Percentiles rank a stretch among this genome's conserved stretches.
Conservation (phyloP, 225 moss, liverwort and hornwort species). For the Bryum argenteum region DNA sequence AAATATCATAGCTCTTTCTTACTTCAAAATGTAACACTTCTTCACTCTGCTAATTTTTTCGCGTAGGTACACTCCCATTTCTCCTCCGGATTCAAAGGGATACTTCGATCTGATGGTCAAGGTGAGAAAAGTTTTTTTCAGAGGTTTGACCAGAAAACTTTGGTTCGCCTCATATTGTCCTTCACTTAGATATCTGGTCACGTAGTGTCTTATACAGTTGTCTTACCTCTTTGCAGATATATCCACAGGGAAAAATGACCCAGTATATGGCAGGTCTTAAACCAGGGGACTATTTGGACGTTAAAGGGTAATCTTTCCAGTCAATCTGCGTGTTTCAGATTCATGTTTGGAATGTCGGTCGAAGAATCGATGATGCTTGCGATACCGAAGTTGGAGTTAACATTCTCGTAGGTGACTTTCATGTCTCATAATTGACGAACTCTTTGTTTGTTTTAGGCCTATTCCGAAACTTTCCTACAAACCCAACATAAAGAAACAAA, state of each 20-base stretch:
- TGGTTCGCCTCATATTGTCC: background rate
- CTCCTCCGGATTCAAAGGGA: constrained; percentile 80
- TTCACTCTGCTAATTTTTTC: constrained; percentile 7
- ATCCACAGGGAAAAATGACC: constrained; percentile 81
- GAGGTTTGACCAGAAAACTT: constrained; percentile 5
- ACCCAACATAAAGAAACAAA: constrained; percentile 82
- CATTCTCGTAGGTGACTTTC: background rate
- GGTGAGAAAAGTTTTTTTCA: constrained; percentile 45
- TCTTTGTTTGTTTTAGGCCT: constrained; percentile 58
- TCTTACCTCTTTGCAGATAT: constrained; percentile 51
- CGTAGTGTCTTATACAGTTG: background rate
- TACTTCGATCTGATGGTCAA: constrained; percentile 81
- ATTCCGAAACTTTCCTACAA: constrained; percentile 77
- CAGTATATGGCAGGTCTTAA: constrained; percentile 67
- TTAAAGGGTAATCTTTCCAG: constrained; percentile 64
- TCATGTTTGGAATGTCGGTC: constrained; percentile 5
- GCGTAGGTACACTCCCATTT: constrained; percentile 79
- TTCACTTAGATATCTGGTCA: constrained; percentile 8
- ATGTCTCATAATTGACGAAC: constrained; percentile 6
- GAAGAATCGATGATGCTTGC: background rate
- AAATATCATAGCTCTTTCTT: background rate
- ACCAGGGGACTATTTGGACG: constrained; percentile 72
- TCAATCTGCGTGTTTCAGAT: constrained; percentile 4
- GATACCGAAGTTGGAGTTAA: constrained; percentile 3
- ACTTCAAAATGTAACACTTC: background rate